A percentile compares a stretch with the other conserved stretches of the same genome.
These are phyloP conservation scores for Chlamydomonas schloesseri DNA, from an alignment of 139 green algal species.

Conservation along the genomic window DNA sequence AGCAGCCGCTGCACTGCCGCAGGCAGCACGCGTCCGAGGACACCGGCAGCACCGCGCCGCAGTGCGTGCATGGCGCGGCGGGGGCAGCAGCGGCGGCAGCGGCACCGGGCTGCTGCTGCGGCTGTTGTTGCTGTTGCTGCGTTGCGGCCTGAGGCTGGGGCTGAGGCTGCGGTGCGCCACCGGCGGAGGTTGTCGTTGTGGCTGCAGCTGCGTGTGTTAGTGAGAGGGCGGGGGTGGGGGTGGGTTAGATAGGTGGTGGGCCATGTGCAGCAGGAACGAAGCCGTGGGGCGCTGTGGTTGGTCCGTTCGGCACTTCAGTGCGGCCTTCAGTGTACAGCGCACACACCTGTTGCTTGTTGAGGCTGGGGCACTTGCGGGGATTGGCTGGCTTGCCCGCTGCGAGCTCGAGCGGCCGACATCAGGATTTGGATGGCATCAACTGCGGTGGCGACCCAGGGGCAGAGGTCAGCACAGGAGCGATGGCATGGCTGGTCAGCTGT, in stretches of 20 bases:
- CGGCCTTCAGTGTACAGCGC: neutral
- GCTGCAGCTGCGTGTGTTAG: too few relatives aligned
- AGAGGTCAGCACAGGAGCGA: neutral
- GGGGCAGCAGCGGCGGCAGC: neutral
- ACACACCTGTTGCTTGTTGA: neutral
- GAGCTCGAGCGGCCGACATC: conserved; percentile 9
- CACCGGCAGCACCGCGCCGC: conserved; percentile 32
- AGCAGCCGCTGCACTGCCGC: conserved; percentile 37
- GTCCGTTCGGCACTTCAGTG: too few relatives aligned
- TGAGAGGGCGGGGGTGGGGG: too few relatives aligned
- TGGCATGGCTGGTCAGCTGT: neutral
- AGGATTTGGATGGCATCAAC: conserved; percentile 29
- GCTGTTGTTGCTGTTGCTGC: neutral
- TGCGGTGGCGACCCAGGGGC: neutral
- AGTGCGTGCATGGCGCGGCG: conserved; percentile 28
- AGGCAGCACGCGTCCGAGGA: conserved; percentile 1
- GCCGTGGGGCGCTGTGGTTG: too few relatives aligned
- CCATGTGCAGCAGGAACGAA: too few relatives aligned
- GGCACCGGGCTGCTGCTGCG: neutral
- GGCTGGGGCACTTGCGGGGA: neutral
- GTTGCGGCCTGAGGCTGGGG: neutral
- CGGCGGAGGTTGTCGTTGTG: neutral
- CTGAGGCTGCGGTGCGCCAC: neutral
- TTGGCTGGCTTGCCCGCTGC: neutral
- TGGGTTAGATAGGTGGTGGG: too few relatives aligned